Evolutionary conservation across 2,329 filamentous ascomycete genomes (phyloP), one percentile per base, ranked within the genome.

Genomic region (Colletotrichum theobromicola): DNA sequence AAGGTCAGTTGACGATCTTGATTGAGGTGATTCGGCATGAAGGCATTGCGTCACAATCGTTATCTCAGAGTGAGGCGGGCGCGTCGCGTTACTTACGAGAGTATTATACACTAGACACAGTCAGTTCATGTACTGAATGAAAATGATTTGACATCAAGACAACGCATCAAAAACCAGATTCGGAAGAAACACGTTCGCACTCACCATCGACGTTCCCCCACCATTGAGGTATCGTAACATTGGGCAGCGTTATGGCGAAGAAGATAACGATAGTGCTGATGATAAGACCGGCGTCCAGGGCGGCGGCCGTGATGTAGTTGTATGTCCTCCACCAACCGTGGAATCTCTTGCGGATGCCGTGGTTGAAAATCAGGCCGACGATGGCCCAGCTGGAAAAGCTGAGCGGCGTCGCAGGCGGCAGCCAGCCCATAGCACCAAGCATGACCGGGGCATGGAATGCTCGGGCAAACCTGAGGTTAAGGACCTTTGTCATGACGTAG

Each of bases 311-410:
- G 64, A 85, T 79, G 74, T 85, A 86, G 75, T 85, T 85, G 72
- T 86, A 85, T 16, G 79, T 84, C 46, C 80, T 84, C 91, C 91
- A 93, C 91, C 91, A 93, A 1, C 87, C 90, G n/a, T 84, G 82
- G 79, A 84, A 90, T 55, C 85, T 84, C 76, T 86, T 85, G 35
- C 87, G 86, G 74, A 93, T 90, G 66, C 82, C 85, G 76, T 89
- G 87, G 78, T 93, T 91, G 81, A 93, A 93, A 34, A 91, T 70
- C 60, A 88, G 84, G 1, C 91, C 90, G 15, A 90, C 85, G 18
- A 90, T 82, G 4, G 87, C 89, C 91, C 91, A 93, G 5, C 86
- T 82, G 13, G 89, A 88, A 78, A 92, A 93, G 77, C 87, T 91
- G 30, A 92, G 83, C 0, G 89, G 88, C 0, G 91, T 92, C 0